A percentile compares a stretch with the other conserved stretches of the same genome.
These are phyloP conservation scores for Corymbia maculata DNA, from an alignment of 345 rosid genomes.

Conservation along the genomic window DNA sequence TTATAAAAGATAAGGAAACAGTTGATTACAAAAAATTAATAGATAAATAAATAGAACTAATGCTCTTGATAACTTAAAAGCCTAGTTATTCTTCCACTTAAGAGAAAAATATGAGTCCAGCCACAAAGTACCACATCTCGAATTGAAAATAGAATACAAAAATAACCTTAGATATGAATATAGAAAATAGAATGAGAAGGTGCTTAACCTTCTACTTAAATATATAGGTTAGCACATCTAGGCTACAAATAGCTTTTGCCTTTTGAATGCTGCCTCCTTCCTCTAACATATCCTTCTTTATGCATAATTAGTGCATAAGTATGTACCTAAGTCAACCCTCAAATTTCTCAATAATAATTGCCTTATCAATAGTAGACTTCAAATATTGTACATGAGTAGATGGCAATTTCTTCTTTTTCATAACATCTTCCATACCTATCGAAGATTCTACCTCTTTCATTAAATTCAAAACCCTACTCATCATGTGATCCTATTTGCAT, in stretches of 20 bases:
- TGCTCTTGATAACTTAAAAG: not conserved
- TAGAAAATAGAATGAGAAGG: not conserved
- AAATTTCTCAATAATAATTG: constrained; percentile 69
- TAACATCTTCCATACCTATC: constrained; percentile 39
- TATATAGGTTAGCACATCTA: constrained; percentile 55
- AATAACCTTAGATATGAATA: not conserved
- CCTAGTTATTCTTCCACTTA: not conserved
- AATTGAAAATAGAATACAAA: not conserved
- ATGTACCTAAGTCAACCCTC: constrained; percentile 78
- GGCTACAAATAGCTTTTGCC: constrained; percentile 85
- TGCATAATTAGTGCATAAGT: not conserved
- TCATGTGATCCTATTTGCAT: too few relatives aligned
- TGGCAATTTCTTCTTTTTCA: constrained; percentile 33
- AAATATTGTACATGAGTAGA: constrained; percentile 37
- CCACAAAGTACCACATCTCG: not conserved
- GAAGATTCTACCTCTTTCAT: constrained; percentile 47
- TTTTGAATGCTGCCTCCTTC: constrained; percentile 61
- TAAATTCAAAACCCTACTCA: constrained; percentile 41
- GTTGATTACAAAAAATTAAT: not conserved
- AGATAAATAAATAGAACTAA: not conserved
- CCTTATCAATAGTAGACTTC: constrained; percentile 43
- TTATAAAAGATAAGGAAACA: not conserved
- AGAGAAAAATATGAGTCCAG: not conserved
- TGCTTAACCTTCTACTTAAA: constrained; percentile 73
- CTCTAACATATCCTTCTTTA: constrained; percentile 21